Base-by-base conservation (phyloP, 2,329 filamentous ascomycete species). In the Acrodontium crateriforme region DNA sequence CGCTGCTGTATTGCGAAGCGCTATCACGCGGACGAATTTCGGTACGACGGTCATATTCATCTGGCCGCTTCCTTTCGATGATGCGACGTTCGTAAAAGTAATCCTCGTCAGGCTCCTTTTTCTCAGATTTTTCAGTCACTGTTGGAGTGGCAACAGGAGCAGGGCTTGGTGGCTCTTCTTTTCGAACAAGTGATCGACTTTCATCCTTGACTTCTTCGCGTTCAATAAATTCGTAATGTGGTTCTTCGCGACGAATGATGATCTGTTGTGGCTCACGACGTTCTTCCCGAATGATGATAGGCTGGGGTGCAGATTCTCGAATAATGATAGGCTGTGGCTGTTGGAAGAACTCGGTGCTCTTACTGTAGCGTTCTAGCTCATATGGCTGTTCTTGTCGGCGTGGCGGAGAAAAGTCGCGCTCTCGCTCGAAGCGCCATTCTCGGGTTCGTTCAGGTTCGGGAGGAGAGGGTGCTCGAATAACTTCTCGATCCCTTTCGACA, bases 81-180 rank as follows among this genome's bases (percentile, higher is more conserved):
- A 66, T 54, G 22, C 63, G 57, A 31, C 68, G 64, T 40, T 73
- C 66, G 44, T 73, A 73, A 43, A 71, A 74, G 45, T 74, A 73
- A 34, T 71, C 65, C 19, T 73, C 68, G 18, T 44, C 35, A 24
- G 39, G 37, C 13, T 31, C 32, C 28, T 35, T 36, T 23, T 32
- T 31, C 12, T n/a, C 21, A 21, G 17, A 19, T 14, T 12, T 15
- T 21, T 24, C 12, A 21, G 10, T 16, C 14, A 18, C 11, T 13
- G 30, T 16, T 15, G 35, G 25, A 14, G 27, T 27, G 13, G 32
- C 22, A 9, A 27, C 14, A 6, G 31, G 24, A 11, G 39, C 30
- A 27, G 46, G 44, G 33, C 47, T 56, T 10, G 56, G 57, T 15
- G 45, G 43, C 29, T 47, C 45, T 39, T 57, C 54, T 16, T 50